These are phyloP conservation scores for Trametes versicolor DNA, from an alignment of 1,284 basidiomycete species.

Conservation along the genomic window DNA sequence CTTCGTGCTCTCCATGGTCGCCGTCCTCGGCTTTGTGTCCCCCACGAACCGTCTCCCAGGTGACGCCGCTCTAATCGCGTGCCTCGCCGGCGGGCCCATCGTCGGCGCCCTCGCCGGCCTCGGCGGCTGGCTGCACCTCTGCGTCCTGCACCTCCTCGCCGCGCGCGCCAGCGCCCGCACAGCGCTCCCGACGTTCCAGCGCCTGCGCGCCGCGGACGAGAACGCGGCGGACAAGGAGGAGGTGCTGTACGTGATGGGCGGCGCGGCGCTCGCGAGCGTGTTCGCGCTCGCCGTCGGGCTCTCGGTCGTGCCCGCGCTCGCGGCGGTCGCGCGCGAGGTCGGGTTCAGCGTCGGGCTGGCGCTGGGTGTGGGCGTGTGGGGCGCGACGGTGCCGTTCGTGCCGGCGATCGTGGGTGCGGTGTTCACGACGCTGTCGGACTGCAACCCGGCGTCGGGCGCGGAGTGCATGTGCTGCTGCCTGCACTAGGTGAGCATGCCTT, in stretches of 20 bases:
- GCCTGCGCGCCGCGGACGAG: neutral
- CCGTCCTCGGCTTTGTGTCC: neutral
- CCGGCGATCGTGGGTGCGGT: conserved; percentile 9
- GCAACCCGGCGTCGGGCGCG: conserved; percentile 6
- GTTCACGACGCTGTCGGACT: conserved; percentile 10
- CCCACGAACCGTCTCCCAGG: conserved; percentile 3
- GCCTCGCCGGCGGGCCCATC: conserved; percentile 11
- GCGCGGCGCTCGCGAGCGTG: conserved; percentile 5
- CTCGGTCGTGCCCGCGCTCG: conserved; percentile 10
- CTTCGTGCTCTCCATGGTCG: conserved; percentile 5
- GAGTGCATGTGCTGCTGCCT: conserved; percentile 1
- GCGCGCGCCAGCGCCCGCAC: neutral
- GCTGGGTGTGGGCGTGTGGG: conserved; percentile 15
- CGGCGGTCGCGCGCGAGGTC: conserved; percentile 4
- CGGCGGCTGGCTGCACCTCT: neutral
- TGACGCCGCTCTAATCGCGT: neutral
- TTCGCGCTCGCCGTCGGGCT: conserved; percentile 18
- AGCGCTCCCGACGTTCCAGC: no score
- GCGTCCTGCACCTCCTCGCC: neutral
- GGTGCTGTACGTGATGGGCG: neutral
- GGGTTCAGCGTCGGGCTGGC: conserved; percentile 14
- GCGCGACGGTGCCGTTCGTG: conserved; percentile 11
- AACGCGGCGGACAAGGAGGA: neutral
- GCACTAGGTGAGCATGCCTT: conserved; percentile 4
- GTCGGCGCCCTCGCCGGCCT: conserved; percentile 8